Evolutionary conservation across 1,139 yeast species (phyloP).

Genomic region (Chernovozyma aurita): DNA sequence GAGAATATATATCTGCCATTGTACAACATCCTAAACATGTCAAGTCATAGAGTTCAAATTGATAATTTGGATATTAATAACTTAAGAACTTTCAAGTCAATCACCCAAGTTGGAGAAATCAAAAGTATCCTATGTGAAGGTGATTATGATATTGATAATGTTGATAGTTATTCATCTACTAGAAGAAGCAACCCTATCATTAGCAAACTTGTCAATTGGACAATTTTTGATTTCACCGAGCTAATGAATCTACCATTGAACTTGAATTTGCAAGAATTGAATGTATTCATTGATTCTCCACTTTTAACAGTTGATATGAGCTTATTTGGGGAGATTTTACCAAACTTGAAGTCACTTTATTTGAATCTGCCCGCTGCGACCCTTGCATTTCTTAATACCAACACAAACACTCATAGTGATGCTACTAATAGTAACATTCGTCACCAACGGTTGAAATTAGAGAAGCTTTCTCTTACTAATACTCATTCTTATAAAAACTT

Average conservation of each 20-base stretch:
- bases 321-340: constrained; percentile 2
- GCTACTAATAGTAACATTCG: background rate
- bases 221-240: constrained; percentile 18
- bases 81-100: constrained; percentile 16
- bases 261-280: constrained; percentile 16
- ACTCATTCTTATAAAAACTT: constrained; percentile 7
- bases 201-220: constrained; percentile 19
- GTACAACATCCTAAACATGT: constrained; percentile 12
- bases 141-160: constrained; percentile 2
- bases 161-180: background rate
- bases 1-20: constrained; percentile 16
- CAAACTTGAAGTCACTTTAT: constrained; percentile 6
- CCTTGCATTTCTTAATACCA: constrained; percentile 6
- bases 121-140: constrained; percentile 1
- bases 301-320: background rate
- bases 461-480: constrained; percentile 5
- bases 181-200: background rate
- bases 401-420: no score
- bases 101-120: constrained; percentile 3
- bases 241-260: constrained; percentile 18
- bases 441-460: constrained; percentile 1
- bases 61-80: constrained; percentile 20
- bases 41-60: constrained; percentile 10
- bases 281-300: constrained; percentile 11
- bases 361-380: constrained; percentile 9